A percentile compares a stretch with the other conserved stretches of the same genome.
phyloP scores from a whole-genome alignment of 176 grass and related monocot genomes.

The Poa pratensis region DNA sequence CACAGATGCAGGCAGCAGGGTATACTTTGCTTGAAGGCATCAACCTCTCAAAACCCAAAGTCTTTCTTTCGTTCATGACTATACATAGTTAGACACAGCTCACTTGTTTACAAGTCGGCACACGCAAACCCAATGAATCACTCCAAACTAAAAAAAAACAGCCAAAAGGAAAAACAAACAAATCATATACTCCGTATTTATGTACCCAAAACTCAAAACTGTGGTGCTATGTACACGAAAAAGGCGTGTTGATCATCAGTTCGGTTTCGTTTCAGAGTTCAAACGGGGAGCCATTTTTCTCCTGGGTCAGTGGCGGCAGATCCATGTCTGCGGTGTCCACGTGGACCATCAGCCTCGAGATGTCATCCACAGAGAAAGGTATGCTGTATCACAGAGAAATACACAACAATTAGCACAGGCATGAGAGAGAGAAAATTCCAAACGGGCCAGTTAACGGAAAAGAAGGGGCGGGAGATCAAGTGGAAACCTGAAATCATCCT shows the following conservation, averaged over 20 bases:
- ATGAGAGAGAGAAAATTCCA: too few species aligned
- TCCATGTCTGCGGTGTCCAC: conserved; percentile 50
- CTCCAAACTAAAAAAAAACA: background rate
- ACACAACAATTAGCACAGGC: too few species aligned
- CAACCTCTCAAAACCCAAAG: background rate
- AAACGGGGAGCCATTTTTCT: conserved; percentile 32
- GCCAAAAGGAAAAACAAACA: background rate
- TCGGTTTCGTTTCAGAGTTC: background rate
- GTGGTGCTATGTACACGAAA: conserved; percentile 45
- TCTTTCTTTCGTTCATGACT: background rate
- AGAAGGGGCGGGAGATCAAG: background rate
- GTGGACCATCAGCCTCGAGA: conserved; percentile 46
- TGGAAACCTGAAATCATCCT: conserved; percentile 64
- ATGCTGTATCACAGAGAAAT: conserved; percentile 43
- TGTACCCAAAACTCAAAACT: conserved; percentile 44
- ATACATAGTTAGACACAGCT: conserved; percentile 14
- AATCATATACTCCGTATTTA: background rate
- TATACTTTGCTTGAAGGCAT: conserved; percentile 48
- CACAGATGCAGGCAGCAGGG: background rate
- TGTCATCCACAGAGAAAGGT: conserved; percentile 59
- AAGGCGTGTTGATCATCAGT: background rate
- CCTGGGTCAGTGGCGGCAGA: conserved; percentile 46
- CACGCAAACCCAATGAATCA: conserved; percentile 29
- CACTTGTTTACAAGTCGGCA: conserved; percentile 47
- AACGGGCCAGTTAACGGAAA: background rate